Percentiles rank a stretch among this genome's conserved stretches.
Evolutionary conservation across 306 rosid species (phyloP).

Genomic region (Fragaria nilgerrensis): DNA sequence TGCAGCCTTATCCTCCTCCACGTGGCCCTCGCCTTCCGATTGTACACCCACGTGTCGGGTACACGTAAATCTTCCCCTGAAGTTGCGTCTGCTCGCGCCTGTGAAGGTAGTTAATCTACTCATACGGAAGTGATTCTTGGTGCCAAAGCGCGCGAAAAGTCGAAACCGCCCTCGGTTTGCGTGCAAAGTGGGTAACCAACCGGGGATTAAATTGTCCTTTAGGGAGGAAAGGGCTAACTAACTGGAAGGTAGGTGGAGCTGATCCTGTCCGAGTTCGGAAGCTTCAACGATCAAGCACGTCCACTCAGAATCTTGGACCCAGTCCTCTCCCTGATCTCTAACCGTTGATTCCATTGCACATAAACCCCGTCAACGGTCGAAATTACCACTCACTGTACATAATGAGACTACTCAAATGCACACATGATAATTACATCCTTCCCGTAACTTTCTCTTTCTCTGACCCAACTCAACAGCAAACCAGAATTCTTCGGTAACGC

Average conservation of each 20-base stretch:
- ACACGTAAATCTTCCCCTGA: background rate
- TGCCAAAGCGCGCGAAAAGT: constrained; percentile 16
- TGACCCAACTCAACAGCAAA: constrained; percentile 39
- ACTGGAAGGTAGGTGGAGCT: constrained; percentile 49
- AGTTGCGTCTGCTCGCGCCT: constrained; percentile 28
- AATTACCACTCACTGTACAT: constrained; percentile 12
- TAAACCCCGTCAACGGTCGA: constrained; percentile 28
- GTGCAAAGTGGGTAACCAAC: background rate
- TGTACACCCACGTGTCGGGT: constrained; percentile 35
- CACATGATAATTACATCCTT: constrained; percentile 52
- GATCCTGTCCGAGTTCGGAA: constrained; percentile 45
- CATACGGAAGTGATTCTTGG: constrained; percentile 22
- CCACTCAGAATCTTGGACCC: constrained; percentile 21
- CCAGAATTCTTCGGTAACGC: constrained; percentile 43
- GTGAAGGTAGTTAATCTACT: constrained; percentile 23
- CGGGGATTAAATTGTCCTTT: constrained; percentile 36
- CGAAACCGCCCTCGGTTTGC: constrained; percentile 1
- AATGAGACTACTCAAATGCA: background rate
- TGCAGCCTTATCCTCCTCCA: constrained; percentile 32
- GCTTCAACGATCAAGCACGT: constrained; percentile 45
- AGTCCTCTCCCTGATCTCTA: constrained; percentile 11
- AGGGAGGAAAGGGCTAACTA: constrained; percentile 26
- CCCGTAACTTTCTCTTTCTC: constrained; percentile 40
- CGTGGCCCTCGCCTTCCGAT: constrained; percentile 9
- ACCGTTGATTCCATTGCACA: constrained; percentile 23